Base-by-base conservation (phyloP, 257 asterid species). In the Penstemon newberryi region DNA sequence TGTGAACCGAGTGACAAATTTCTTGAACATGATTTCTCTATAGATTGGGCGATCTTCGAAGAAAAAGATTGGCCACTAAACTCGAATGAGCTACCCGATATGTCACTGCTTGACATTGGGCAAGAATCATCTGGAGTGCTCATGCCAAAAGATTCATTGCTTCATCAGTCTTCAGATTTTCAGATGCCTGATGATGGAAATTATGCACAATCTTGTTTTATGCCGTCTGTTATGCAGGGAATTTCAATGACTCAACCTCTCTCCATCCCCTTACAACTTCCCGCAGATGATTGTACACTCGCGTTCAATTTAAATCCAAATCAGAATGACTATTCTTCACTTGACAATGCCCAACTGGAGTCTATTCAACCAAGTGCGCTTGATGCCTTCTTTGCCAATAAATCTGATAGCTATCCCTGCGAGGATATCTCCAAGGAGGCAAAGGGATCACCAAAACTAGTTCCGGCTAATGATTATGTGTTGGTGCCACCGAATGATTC, bases 61-160 rank as follows among this genome's bases (percentile, higher is more conserved):
- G 86, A 73, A 43, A 87, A 72, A 70, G 93, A 91, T 71, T 91
- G 95, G 90, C 87, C 63, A 60, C 71, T 80, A 41, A 81, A 81
- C 77, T 77, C 86, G 15, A 82, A 78, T 77, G 95, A 87, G 63
- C 69, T 89, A 67, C 84, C 89, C 5, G 85, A 85, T 67, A 71
- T 84, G 77, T 63, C 95, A 77, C 76, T 83, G 42, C 67, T 86
- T 54, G 92, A 87, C 64, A 63, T 73, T 33, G 89, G 82, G 49
- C 87, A 78, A 56, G 90, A 79, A 56, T 69, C 89, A 72, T 74
- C 85, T 6, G 89, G 76, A 56, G 59, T 77, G 65, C 77, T 81
- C 72, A 56, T 84, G 82, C 75, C 86, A 46, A 56, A 76, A 18
- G 84, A 77, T 61, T 66, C 80, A n/a, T 61, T 78, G 69, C 69